These are phyloP conservation scores for Flaveria sonorensis DNA, from an alignment of 129 eudicot genomes.

Conservation along the genomic window DNA sequence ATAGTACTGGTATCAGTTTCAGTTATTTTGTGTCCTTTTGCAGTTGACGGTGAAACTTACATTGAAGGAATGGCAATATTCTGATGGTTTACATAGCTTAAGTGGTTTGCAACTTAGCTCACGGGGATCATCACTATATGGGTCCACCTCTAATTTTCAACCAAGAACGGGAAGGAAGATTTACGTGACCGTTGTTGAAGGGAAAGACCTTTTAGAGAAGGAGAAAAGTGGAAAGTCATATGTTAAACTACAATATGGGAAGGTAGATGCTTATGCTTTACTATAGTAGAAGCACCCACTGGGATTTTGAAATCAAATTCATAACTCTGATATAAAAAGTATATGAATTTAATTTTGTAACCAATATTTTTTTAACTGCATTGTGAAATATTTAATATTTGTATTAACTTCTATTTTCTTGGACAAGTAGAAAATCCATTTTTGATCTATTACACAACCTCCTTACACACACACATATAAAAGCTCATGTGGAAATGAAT, in stretches of 20 bases:
- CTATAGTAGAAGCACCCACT: too few species aligned
- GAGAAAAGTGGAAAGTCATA: conserved; percentile 73
- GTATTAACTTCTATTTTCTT: not conserved
- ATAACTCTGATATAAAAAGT: not conserved
- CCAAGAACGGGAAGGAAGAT: conserved; percentile 85
- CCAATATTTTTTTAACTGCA: too few species aligned
- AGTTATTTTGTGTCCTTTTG: conserved; percentile 15
- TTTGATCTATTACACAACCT: too few species aligned
- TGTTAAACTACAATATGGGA: conserved; percentile 88
- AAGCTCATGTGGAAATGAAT: not conserved
- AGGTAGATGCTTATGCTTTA: conserved; percentile 46
- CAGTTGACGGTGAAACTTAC: conserved; percentile 86
- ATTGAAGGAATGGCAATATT: conserved; percentile 91
- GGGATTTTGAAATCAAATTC: not conserved
- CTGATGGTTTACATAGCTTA: conserved; percentile 78
- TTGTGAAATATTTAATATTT: not conserved
- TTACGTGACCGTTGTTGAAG: conserved; percentile 72
- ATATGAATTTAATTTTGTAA: not conserved
- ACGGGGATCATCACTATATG: conserved; percentile 47
- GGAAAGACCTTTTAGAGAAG: conserved; percentile 70
- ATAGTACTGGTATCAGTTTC: not conserved
- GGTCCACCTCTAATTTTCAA: conserved; percentile 50
- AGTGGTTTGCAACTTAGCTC: conserved; percentile 48
- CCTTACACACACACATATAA: too few species aligned
- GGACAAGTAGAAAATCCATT: too few species aligned